Conservation (phyloP, 257 asterid species). For the Solanum chaucha region DNA sequence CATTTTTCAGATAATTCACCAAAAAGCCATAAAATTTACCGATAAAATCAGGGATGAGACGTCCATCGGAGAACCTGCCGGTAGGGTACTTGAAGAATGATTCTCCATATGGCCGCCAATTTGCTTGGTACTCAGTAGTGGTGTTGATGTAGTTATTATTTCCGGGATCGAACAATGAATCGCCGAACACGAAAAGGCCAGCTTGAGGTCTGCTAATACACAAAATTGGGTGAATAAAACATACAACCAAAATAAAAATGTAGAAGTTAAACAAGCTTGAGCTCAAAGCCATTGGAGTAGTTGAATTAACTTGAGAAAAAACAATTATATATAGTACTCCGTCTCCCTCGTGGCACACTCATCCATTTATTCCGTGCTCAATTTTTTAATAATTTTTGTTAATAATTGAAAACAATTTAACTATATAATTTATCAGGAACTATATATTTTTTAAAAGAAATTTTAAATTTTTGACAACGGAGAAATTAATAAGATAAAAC, state of each 20-base stretch:
- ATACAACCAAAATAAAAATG: neutral
- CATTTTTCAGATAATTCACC: neutral
- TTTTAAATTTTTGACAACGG: neutral
- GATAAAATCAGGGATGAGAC: neutral
- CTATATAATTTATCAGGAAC: neutral
- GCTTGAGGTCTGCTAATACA: neutral
- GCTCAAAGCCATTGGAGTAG: neutral
- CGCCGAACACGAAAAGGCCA: neutral
- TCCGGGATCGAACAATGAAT: neutral
- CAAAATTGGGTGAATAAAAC: neutral
- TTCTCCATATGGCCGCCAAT: neutral
- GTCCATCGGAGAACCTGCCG: neutral
- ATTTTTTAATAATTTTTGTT: too few species aligned
- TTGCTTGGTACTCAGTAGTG: neutral
- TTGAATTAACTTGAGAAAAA: neutral
- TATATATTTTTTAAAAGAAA: too few species aligned
- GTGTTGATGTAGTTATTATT: neutral
- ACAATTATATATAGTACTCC: neutral
- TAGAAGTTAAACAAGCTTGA: neutral
- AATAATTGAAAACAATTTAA: neutral
- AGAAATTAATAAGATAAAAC: too few species aligned
- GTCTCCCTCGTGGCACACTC: neutral
- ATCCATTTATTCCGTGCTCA: neutral
- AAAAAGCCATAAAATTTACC: neutral
- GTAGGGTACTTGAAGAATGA: neutral